Conservation (phyloP, 2,329 filamentous ascomycete genomes). For the Pseudonectria buxi region DNA sequence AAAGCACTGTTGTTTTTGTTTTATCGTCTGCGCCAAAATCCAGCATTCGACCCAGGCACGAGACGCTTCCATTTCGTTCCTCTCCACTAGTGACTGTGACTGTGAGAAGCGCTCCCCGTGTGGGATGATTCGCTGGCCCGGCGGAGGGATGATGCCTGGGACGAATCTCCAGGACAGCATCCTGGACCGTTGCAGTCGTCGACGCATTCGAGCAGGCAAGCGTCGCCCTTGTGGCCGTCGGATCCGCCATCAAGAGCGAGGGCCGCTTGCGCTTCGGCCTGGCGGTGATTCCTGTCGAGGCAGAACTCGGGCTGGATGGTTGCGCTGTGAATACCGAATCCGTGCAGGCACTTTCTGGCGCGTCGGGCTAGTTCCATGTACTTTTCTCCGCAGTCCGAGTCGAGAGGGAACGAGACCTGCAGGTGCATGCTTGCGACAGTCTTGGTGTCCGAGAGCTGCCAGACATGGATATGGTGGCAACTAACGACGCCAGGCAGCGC, state of each 20-base stretch:
- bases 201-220: constrained; percentile 44
- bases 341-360: constrained; percentile 83
- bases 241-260: constrained; percentile 29
- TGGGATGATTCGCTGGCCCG: constrained; percentile 29
- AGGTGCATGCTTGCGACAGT: constrained; percentile 90
- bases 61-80: too few relatives aligned
- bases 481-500: constrained; percentile 76
- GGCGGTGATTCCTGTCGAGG: constrained; percentile 41
- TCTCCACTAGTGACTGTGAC: not conserved
- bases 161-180: constrained; percentile 27
- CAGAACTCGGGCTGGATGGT: constrained; percentile 95
- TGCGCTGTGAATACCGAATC: constrained; percentile 91
- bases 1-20: too few relatives aligned
- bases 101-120: constrained; percentile 12
- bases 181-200: constrained; percentile 30
- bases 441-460: constrained; percentile 95
- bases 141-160: constrained; percentile 29
- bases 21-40: too few relatives aligned
- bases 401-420: constrained; percentile 83
- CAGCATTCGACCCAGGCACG: too few relatives aligned
- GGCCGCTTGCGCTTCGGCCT: constrained; percentile 29
- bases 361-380: constrained; percentile 88
- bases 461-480: constrained; percentile 95
- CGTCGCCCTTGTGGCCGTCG: constrained; percentile 23
- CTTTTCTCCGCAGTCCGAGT: constrained; percentile 66